phyloP scores from a whole-genome alignment of 2,329 filamentous ascomycete species.

The Sporothrix brunneoviolacea region DNA sequence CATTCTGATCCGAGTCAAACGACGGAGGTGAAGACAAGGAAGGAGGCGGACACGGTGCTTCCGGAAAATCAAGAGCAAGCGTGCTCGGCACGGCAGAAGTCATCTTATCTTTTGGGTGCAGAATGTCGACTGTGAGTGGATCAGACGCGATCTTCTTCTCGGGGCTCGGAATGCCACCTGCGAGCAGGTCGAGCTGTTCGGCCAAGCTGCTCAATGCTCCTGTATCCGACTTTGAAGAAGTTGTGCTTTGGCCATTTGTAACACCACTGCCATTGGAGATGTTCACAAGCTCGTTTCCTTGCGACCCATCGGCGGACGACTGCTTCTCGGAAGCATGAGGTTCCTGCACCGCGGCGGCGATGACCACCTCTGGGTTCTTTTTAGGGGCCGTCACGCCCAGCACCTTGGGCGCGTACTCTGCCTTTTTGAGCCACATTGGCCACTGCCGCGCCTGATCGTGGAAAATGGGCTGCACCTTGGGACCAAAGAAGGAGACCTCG shows the following conservation, averaged over 20 bases:
- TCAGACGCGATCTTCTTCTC: neutral
- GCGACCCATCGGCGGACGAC: neutral
- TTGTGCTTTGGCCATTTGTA: neutral
- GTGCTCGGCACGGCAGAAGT: too few relatives aligned
- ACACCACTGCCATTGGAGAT: neutral
- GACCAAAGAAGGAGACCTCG: conserved; percentile 21
- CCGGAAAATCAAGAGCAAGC: too few relatives aligned
- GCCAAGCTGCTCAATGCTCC: neutral
- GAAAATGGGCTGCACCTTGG: conserved; percentile 17
- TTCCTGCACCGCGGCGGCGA: neutral
- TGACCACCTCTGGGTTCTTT: neutral
- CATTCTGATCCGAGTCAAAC: neutral
- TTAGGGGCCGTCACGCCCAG: neutral
- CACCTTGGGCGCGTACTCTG: conserved; percentile 12
- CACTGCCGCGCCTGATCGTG: conserved; percentile 11
- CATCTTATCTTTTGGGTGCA: too few relatives aligned
- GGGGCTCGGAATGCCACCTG: neutral
- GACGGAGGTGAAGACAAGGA: neutral
- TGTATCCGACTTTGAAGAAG: too few relatives aligned
- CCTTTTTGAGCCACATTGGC: conserved; percentile 15
- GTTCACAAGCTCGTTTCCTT: neutral
- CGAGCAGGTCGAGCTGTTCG: conserved; percentile 7
- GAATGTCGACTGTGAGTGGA: too few relatives aligned
- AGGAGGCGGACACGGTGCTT: too few relatives aligned
- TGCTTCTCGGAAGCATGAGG: neutral